A percentile compares a stretch with the other conserved stretches of the same genome.
These are phyloP conservation scores for Botrytis tulipae DNA, from an alignment of 2,329 filamentous ascomycete genomes.

Conservation along the genomic window DNA sequence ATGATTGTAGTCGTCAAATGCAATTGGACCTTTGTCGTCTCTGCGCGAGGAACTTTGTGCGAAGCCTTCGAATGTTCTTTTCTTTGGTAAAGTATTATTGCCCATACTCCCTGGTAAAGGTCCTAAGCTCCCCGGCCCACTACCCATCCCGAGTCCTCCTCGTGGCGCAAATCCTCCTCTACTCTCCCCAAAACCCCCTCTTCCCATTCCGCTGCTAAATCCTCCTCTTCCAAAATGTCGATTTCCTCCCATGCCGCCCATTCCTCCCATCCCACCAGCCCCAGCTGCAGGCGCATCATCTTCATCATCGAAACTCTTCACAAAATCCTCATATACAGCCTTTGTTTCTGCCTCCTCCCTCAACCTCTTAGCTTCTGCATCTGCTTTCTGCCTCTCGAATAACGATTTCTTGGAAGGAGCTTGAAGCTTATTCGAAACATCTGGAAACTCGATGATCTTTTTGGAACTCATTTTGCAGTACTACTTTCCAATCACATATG, in stretches of 20 bases:
- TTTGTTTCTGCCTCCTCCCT: conserved; percentile 85
- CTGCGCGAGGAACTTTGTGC: conserved; percentile 39
- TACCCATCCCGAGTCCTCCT: conserved; percentile 36
- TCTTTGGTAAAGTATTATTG: conserved; percentile 41
- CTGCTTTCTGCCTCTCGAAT: conserved; percentile 85
- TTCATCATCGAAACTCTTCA: conserved; percentile 71
- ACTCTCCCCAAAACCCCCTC: conserved; percentile 25
- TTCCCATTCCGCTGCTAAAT: conserved; percentile 37
- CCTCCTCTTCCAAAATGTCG: conserved; percentile 26
- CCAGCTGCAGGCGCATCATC: conserved; percentile 41
- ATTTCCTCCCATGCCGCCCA: conserved; percentile 36
- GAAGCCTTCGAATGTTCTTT: conserved; percentile 52
- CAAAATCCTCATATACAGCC: conserved; percentile 82
- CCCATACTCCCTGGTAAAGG: conserved; percentile 49
- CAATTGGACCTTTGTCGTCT: conserved; percentile 36
- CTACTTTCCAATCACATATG: conserved; percentile 3
- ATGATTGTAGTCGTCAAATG: conserved; percentile 38
- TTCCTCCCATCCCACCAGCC: conserved; percentile 16
- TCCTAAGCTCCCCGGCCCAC: conserved; percentile 62
- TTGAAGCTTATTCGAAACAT: conserved; percentile 73
- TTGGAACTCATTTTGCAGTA: conserved; percentile 26
- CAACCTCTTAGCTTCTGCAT: conserved; percentile 82
- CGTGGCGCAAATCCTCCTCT: conserved; percentile 37
- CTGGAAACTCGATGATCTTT: conserved; percentile 55
- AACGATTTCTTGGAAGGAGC: conserved; percentile 80